Percentiles rank a stretch among this genome's conserved stretches.
These are phyloP conservation scores for Zygotorulaspora chibaensis DNA, from an alignment of 805 yeast species.

Conservation along the genomic window DNA sequence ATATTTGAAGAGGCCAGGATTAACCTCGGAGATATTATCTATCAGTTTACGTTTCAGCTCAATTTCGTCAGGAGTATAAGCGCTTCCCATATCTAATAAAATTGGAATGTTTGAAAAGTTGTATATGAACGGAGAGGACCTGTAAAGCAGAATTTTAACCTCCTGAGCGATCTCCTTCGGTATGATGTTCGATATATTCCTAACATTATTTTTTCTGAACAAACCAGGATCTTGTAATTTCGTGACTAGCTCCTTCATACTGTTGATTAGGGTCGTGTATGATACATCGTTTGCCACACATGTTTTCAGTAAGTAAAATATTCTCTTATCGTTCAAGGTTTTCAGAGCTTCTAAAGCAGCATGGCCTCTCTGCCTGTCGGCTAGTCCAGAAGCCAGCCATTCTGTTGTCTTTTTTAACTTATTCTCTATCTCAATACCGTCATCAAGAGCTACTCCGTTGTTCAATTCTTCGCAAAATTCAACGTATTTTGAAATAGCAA, in stretches of 20 bases:
- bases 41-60: constrained; percentile 46
- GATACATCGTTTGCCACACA: constrained; percentile 57
- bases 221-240: constrained; percentile 52
- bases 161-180: constrained; percentile 49
- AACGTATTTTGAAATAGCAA: constrained; percentile 47
- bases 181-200: constrained; percentile 35
- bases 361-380: constrained; percentile 48
- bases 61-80: constrained; percentile 33
- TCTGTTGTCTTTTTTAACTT: constrained; percentile 52
- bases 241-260: constrained; percentile 57
- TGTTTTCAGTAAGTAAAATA: constrained; percentile 49
- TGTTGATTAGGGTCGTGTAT: constrained; percentile 53
- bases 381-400: constrained; percentile 59
- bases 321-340: constrained; percentile 53
- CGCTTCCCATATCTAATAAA: constrained; percentile 37
- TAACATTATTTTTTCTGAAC: constrained; percentile 36
- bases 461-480: constrained; percentile 44
- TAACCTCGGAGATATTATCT: constrained; percentile 51
- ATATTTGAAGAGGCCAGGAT: constrained; percentile 61
- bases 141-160: constrained; percentile 54
- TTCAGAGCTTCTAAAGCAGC: constrained; percentile 50
- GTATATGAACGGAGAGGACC: constrained; percentile 57
- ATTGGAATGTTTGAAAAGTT: constrained; percentile 61
- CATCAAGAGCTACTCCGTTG: constrained; percentile 32
- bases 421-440: constrained; percentile 17